phyloP scores from a whole-genome alignment of 1,284 basidiomycete genomes.

The Malassezia psittaci region DNA sequence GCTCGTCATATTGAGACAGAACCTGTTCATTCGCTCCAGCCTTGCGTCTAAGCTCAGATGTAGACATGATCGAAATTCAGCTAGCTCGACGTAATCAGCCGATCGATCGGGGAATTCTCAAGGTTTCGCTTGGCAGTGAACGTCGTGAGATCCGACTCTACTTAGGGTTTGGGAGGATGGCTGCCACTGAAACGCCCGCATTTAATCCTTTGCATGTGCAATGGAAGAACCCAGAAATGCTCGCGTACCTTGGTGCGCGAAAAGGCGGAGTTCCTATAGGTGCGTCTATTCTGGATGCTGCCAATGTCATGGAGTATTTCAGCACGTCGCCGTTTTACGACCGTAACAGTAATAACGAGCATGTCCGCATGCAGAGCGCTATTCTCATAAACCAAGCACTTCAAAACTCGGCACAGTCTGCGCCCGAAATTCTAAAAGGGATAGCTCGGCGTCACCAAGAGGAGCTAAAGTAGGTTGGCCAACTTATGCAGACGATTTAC shows the following conservation, averaged over 20 bases:
- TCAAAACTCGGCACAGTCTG: neutral
- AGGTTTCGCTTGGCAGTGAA: no score
- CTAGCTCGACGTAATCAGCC: no score
- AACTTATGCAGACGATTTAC: constrained; percentile 23
- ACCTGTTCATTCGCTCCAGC: constrained; percentile 18
- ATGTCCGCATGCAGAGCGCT: constrained; percentile 43
- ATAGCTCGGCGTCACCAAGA: constrained; percentile 19
- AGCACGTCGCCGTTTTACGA: constrained; percentile 42
- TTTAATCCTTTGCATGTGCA: constrained; percentile 28
- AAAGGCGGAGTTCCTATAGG: constrained; percentile 11
- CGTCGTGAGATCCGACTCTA: no score
- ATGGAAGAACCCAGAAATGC: constrained; percentile 39
- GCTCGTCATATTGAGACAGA: constrained; percentile 30
- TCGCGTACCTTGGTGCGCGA: constrained; percentile 27
- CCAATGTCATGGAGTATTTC: constrained; percentile 40
- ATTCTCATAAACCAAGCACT: constrained; percentile 3
- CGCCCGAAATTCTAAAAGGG: neutral
- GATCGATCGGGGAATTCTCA: no score
- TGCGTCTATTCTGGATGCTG: constrained; percentile 19
- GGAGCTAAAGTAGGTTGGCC: constrained; percentile 21
- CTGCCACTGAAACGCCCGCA: neutral
- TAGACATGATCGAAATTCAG: neutral
- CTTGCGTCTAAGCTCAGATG: neutral
- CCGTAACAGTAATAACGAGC: constrained; percentile 37
- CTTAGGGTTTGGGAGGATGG: neutral